Base-by-base conservation (phyloP, 179 eudicot species). In the Silene coronaria region DNA sequence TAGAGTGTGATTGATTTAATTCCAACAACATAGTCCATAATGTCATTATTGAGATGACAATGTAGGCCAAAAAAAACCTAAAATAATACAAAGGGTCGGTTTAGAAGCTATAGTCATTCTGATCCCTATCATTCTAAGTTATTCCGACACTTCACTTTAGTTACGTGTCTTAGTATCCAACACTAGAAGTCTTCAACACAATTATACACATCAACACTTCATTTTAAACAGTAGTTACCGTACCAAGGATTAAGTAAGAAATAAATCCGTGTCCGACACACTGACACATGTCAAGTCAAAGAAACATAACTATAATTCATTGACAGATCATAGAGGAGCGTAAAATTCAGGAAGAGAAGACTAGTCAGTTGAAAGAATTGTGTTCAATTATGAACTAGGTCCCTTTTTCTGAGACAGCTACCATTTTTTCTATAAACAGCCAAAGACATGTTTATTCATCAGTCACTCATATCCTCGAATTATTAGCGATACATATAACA, bases 381-480 rank as follows among this genome's bases (percentile, higher is more conserved):
- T 65, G 67, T 55, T 78, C 73, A 78, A 78, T 78, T 72, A 78
- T 78, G 68, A 78, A 7, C 16, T 55, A 34, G 62, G 34, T 36
- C 74, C 45, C 19, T 6, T 26, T 53, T 53, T 46, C 73, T 21
- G 53, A 46, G 13, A 14, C 8, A 38, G 34, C 53, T n/a, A n/a
- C 71, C 53, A 5, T 36, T 36, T 67, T 67, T 38, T 19, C 10
- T 10, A 28, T 3, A 28, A 28, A 28, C 32, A 28, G 1, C 32
- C 32, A 28, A 28, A 28, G 32, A 28, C 32, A 28, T 28, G 42
- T 36, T 36, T 36, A 36, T 36, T 36, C 42, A 36, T 36, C 42
- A 36, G 42, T 36, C 42, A 36, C 9, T 36, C 45, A 38, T 42
- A 42, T 42, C 10, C 13, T 42, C 3, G 13, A 42, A 42, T 42